Evolutionary conservation across 169 alveolate genomes (phyloP).

Genomic region (Theileria annulata): DNA sequence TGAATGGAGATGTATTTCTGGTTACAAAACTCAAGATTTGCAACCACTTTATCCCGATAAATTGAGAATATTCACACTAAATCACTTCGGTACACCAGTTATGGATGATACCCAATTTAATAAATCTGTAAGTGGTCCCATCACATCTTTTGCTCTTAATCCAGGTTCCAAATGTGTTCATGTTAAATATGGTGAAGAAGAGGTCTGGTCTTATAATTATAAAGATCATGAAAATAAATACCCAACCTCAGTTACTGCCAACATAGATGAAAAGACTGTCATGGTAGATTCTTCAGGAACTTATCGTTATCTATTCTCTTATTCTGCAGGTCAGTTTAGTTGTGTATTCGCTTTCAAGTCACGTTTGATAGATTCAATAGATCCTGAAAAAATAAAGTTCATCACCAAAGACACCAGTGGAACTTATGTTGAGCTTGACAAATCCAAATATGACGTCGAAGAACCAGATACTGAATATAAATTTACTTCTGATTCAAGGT

Average conservation of each 20-base stretch:
- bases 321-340: not conserved
- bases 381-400: not conserved
- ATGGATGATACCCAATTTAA: not conserved
- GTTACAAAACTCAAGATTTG: not conserved
- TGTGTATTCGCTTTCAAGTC: not conserved
- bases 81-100: not conserved
- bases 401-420: not conserved
- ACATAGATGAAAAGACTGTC: not conserved
- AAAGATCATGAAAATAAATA: conserved; percentile 1
- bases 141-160: not conserved
- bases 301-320: not conserved
- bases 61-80: not conserved
- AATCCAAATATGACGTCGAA: not conserved
- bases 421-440: not conserved
- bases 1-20: not conserved
- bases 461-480: not conserved
- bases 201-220: not conserved
- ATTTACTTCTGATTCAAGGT: not conserved
- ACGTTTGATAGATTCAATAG: not conserved
- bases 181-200: not conserved
- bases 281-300: not conserved
- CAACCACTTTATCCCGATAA: not conserved
- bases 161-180: not conserved
- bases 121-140: not conserved
- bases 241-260: not conserved